A percentile compares a stretch with the other conserved stretches of the same genome.
phyloP scores from a whole-genome alignment of 257 asterid species.

The Plantago elongata region DNA sequence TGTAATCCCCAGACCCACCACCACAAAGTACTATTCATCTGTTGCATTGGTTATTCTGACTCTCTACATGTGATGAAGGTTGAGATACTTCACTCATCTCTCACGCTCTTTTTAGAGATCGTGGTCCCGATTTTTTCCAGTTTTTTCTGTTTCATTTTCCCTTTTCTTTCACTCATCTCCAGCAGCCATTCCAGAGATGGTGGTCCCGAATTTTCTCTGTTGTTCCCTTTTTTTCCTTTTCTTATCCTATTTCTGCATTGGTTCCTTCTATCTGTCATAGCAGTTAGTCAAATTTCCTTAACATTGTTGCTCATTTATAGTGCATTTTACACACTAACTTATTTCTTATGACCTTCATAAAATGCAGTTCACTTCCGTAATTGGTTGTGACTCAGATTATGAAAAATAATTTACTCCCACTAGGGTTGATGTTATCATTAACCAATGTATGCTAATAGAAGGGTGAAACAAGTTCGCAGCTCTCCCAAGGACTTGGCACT shows the following conservation, averaged over 20 bases:
- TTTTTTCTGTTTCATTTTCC: background rate
- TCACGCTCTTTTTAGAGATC: too few species aligned
- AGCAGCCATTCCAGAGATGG: too few species aligned
- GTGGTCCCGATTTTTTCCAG: too few species aligned
- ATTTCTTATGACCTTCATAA: background rate
- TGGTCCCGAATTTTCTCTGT: background rate
- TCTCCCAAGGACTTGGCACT: background rate
- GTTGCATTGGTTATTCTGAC: background rate
- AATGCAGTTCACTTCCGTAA: too few species aligned
- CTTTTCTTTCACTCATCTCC: background rate
- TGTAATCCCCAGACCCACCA: background rate
- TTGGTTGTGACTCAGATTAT: background rate
- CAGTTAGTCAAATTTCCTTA: background rate
- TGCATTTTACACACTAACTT: background rate
- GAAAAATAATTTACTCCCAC: background rate
- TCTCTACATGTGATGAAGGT: background rate
- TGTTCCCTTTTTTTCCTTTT: background rate
- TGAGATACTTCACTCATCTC: background rate
- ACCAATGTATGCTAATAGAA: background rate
- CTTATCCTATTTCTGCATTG: background rate
- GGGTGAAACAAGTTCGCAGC: background rate
- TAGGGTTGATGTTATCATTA: background rate
- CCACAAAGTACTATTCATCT: too few species aligned
- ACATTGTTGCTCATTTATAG: background rate
- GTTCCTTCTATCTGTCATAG: too few species aligned